Evolutionary conservation across 2,329 filamentous ascomycete species (phyloP), one percentile per base, ranked within the genome.

Genomic region (Colletotrichum lentis): DNA sequence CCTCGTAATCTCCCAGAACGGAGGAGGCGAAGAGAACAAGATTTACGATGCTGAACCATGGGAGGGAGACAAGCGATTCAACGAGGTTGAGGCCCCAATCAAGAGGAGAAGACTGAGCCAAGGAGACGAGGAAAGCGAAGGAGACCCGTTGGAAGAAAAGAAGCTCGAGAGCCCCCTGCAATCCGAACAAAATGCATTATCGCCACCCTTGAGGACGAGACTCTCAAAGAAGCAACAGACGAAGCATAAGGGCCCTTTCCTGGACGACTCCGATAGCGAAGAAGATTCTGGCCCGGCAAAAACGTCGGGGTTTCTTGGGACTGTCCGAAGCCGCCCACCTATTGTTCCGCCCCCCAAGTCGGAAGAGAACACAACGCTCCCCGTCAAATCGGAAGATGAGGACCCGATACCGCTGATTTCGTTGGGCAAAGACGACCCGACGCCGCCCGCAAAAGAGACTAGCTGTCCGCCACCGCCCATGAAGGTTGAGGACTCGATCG

Each of bases 241-340:
- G 5, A 76, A 74, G 41, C 73, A 74, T 24, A 82, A 77, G 64
- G 88, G 87, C 0, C 90, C 90, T 0, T 94, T 94, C 72, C 75
- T 94, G 47, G 86, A 91, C 65, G 90, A 93, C 69, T 93, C 91
- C 0, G 87, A 89, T 56, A 85, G 83, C 58, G 87, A 86, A 54
- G 78, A 79, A 20, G 80, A 82, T 3, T 62, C 73, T 35, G 47
- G 35, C 24, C 12, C 52, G 53, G 22, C 35, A 44, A 69, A 55
- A 3, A 67, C 53, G 22, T 18, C 57, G 3, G 27, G 22, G 11
- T 53, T 49, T 14, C 7, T 54, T 27, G 43, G 39, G 53, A 22
- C 41, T 20, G 41, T 50, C 3, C 41, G 37, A 11, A 49, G 52
- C 24, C 57, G 39, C 31, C 47, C 31, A 16, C 49, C 55, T 37